phyloP scores from a whole-genome alignment of 2,329 filamentous ascomycete genomes.

The Bipolaris oryzae region DNA sequence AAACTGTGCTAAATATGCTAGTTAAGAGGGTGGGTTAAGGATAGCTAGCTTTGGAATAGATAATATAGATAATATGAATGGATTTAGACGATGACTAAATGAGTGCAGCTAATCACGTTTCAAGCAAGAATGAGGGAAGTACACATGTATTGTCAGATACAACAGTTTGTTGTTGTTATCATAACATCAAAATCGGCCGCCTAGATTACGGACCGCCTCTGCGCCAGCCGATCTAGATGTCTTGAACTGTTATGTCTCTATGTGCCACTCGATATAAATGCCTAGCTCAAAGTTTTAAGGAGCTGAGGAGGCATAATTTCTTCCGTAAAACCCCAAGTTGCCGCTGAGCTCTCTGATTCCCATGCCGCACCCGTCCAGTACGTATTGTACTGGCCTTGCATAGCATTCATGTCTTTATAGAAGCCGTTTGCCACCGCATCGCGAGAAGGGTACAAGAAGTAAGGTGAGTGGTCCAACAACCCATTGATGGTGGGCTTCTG shows the following conservation, averaged over 20 bases:
- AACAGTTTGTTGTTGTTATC: background rate
- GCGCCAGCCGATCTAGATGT: background rate
- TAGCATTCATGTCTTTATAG: slow-evolving; percentile 28
- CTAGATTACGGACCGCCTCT: background rate
- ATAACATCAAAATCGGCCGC: background rate
- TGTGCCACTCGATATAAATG: background rate
- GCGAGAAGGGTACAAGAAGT: slow-evolving; percentile 21
- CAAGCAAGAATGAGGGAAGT: too few relatives aligned
- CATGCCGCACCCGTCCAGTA: slow-evolving; percentile 30
- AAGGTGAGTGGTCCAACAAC: slow-evolving; percentile 26
- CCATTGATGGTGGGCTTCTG: slow-evolving; percentile 4
- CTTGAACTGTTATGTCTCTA: background rate
- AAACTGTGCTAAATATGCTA: too few relatives aligned
- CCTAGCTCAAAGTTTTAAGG: slow-evolving; percentile 6
- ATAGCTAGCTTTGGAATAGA: too few relatives aligned
- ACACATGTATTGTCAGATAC: background rate
- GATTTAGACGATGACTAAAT: too few relatives aligned
- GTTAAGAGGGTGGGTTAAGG: too few relatives aligned
- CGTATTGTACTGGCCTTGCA: slow-evolving; percentile 31
- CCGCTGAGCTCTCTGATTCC: slow-evolving; percentile 24
- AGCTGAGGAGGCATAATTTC: slow-evolving; percentile 45
- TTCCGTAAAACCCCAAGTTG: slow-evolving; percentile 38
- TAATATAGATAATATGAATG: too few relatives aligned
- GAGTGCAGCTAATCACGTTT: too few relatives aligned
- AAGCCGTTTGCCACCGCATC: slow-evolving; percentile 27